These are phyloP conservation scores for Backusella westeae DNA, from an alignment of 192 early-diverging fungal species.

Conservation along the genomic window DNA sequence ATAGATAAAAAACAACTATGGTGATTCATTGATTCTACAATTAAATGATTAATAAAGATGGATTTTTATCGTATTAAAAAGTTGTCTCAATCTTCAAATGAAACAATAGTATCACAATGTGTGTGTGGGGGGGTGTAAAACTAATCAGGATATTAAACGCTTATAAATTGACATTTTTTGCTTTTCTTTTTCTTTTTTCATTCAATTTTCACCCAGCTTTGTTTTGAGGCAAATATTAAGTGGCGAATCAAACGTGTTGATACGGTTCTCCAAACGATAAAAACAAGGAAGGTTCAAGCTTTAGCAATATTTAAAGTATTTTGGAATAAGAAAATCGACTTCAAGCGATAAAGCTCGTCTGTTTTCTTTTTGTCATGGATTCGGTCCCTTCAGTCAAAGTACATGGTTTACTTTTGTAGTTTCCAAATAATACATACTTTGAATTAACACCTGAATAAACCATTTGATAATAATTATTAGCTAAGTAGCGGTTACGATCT, in stretches of 20 bases:
- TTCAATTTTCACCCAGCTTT: no score
- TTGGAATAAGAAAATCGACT: not conserved
- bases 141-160: no score
- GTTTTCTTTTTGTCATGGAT: not conserved
- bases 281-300: not conserved
- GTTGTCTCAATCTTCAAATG: no score
- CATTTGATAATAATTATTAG: not conserved
- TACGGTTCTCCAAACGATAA: not conserved
- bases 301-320: not conserved
- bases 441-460: not conserved
- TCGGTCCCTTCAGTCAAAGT: slow-evolving; percentile 7
- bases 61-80: no score
- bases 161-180: no score
- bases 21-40: no score
- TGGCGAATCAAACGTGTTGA: not conserved
- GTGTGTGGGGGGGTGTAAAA: no score
- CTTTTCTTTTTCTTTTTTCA: no score
- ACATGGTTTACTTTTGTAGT: not conserved
- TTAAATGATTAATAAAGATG: no score
- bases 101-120: no score
- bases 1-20: no score
- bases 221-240: no score
- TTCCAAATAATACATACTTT: not conserved
- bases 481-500: slow-evolving; percentile 29
- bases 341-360: not conserved